Base-by-base conservation (phyloP, 1,284 basidiomycete species). In the Termitomyces sp. region DNA sequence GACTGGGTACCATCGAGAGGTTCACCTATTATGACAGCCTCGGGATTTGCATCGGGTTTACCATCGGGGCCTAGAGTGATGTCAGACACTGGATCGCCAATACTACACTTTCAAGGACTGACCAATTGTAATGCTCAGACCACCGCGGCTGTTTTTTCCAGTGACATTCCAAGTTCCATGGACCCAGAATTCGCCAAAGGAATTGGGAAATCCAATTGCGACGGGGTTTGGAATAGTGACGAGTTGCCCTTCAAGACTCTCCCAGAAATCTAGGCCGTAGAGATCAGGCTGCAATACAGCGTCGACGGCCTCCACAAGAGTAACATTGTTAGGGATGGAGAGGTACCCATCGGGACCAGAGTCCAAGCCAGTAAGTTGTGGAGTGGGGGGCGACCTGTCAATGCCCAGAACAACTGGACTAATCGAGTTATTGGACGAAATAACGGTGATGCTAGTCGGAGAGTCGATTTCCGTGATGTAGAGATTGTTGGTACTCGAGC, bases 181-280 rank as follows among this genome's bases (percentile, higher is more conserved):
- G 0, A 81, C 79, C 82, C 82, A 86, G 43, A 84, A 73, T 46
- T 84, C 80, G 3, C 79, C 78, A 62, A 76, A 84, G 21, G 65
- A 67, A 58, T 82, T 82, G 21, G 74, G 72, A 63, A 84, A 84
- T 57, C 74, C 70, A 6, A 78, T 64, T 1, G 79, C 75, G 7
- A 72, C 67, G 1, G 84, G 83, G 12, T 67, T 70, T 4, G 73
- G 76, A 39, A 86, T 69, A 1, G 73, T 78, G n/a, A 86, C 82
- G 1, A 86, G 70, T 60, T 79, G 77, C 1, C 82, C 82, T 59
- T 83, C 80, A 13, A 85, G 68, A 62, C 80, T 83, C 62, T 82
- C 76, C 82, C 83, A 86, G 63, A 86, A 86, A 62, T 85, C 83
- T 43, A 85, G 63, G 3, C 83, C 83, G 58, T 73, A 84, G 33